phyloP scores from a whole-genome alignment of 129 eudicot species.

The Pseudognaphalium luteoalbum region DNA sequence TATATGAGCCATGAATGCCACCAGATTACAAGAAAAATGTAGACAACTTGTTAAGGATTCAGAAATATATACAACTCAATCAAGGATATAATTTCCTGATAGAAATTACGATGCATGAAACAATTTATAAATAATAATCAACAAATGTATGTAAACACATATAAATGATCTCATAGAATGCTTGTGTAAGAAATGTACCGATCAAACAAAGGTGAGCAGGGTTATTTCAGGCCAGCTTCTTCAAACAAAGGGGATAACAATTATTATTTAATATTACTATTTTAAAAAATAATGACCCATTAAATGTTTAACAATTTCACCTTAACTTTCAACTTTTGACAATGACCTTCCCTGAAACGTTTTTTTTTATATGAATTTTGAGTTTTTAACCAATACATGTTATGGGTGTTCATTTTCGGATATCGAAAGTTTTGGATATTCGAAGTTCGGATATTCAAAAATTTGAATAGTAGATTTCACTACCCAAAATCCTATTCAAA shows the following conservation, averaged over 20 bases:
- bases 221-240: constrained; percentile 12
- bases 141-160: background rate
- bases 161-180: background rate
- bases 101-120: background rate
- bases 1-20: background rate
- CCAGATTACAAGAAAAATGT: no score
- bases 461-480: no score
- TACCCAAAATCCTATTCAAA: no score
- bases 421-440: no score
- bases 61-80: background rate
- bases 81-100: background rate
- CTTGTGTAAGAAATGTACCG: background rate
- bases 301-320: background rate
- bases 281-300: background rate
- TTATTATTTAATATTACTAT: background rate
- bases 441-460: no score
- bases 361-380: no score
- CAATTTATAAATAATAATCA: no score
- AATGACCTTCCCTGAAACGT: background rate
- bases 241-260: background rate
- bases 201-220: constrained; percentile 2
- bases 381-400: no score
- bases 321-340: constrained; percentile 10
- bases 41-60: background rate
- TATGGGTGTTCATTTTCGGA: no score